Evolutionary conservation across 2,329 filamentous ascomycete genomes (phyloP), one percentile per base, ranked within the genome.

Genomic region (Fusarium mundagurra): DNA sequence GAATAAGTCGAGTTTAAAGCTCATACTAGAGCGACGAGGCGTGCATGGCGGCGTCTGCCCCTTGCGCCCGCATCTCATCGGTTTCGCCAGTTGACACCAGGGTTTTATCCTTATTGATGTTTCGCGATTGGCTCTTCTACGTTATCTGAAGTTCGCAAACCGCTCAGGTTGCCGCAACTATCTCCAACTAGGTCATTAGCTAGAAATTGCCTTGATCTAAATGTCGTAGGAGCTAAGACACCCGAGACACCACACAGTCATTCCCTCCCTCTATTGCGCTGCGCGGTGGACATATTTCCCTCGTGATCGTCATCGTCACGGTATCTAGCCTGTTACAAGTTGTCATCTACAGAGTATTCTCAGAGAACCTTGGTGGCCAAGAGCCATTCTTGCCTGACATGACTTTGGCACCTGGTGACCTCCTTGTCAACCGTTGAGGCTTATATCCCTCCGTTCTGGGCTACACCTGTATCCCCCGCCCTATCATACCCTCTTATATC

Each of bases 291-390:
- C 47, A 61, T 39, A 59, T 55, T 34, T 58, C 45, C 72, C 73
- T 73, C 73, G 72, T 75, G 73, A 75, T 71, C 69, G 41, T 75
- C 69, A 22, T 73, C 47, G 59, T 61, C 69, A 73, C 60, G 53
- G 55, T 68, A 63, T 71, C 66, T 71, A 71, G 54, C 57, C 69
- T 44, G 24, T 73, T 75, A 68, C 62, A 66, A 73, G 72, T 62
- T 67, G 55, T 71, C 60, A 63, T 71, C 69, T 68, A n/a, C n/a
- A n/a, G n/a, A n/a, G n/a, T n/a, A 61, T 72, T 62, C 61, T 44
- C 20, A 16, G 27, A 57, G 53, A 59, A 62, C 64, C 62, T 67
- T 59, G 31, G 36, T 65, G 64, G 53, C 41, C 47, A 70, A 54
- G 55, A 44, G 17, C 27, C 53, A 71, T 34, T 61, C 43, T 67